A percentile compares a stretch with the other conserved stretches of the same genome.
phyloP scores from a whole-genome alignment of 768 basidiomycete genomes.

The Tubosaeta sp. region DNA sequence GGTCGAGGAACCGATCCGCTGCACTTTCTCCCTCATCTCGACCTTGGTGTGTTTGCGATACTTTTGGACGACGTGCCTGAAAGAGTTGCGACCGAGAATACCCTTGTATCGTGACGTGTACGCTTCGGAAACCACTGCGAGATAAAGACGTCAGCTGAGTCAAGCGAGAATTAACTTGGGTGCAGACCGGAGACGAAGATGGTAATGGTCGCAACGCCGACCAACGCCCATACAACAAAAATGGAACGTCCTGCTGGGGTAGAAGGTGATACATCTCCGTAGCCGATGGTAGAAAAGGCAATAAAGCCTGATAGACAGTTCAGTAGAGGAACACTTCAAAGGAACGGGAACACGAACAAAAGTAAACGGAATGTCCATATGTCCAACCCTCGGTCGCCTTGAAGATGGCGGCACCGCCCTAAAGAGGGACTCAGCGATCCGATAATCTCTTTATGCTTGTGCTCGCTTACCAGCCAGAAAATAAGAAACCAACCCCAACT shows the following conservation, averaged over 20 bases:
- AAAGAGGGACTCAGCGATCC: background rate
- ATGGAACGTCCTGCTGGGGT: constrained; percentile 70
- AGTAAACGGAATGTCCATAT: constrained; percentile 63
- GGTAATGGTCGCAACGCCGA: constrained; percentile 75
- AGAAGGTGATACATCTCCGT: constrained; percentile 57
- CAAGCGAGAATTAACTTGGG: background rate
- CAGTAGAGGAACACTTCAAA: background rate
- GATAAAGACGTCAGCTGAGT: background rate
- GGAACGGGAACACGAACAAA: constrained; percentile 45
- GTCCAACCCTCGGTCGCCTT: constrained; percentile 64
- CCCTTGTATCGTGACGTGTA: constrained; percentile 62
- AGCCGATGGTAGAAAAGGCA: constrained; percentile 72
- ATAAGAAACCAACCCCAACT: constrained; percentile 59
- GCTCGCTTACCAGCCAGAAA: constrained; percentile 68
- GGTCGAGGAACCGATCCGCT: constrained; percentile 2
- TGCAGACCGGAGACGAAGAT: constrained; percentile 63
- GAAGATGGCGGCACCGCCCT: constrained; percentile 72
- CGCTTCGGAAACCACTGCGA: constrained; percentile 59
- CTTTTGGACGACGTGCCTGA: constrained; percentile 43
- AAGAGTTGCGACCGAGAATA: constrained; percentile 43
- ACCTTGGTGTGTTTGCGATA: constrained; percentile 34
- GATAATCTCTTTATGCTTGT: background rate
- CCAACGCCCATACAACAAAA: constrained; percentile 74
- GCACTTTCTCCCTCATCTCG: constrained; percentile 12
- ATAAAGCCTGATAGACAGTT: constrained; percentile 49